Percentiles rank a stretch among this genome's conserved stretches.
Conservation (phyloP, 2,329 filamentous ascomycete species). For the Pseudogymnoascus sp. region DNA sequence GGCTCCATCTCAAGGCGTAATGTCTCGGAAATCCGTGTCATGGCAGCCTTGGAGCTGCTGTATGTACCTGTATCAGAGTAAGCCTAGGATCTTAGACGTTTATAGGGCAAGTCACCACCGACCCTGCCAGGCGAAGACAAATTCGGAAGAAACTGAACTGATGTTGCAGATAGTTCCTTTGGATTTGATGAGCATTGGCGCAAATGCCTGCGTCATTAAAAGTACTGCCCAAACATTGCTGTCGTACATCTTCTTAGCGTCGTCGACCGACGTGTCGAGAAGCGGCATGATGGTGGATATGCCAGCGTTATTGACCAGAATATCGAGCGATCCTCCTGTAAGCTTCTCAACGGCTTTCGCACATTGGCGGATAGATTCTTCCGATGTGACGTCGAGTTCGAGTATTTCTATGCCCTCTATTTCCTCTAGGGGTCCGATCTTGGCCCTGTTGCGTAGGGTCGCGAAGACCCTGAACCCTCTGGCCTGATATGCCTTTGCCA, state of each 20-base stretch:
- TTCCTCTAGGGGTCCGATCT: slow-evolving; percentile 23
- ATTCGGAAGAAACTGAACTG: slow-evolving; percentile 10
- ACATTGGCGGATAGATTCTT: slow-evolving; percentile 11
- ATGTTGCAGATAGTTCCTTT: slow-evolving; percentile 36
- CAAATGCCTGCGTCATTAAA: slow-evolving; percentile 18
- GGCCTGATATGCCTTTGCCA: slow-evolving; percentile 32
- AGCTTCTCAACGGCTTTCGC: slow-evolving; percentile 21
- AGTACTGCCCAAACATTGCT: slow-evolving; percentile 20
- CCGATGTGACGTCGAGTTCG: slow-evolving; percentile 31
- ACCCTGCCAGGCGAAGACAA: slow-evolving; percentile 11
- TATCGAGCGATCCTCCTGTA: slow-evolving; percentile 28
- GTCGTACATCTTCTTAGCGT: slow-evolving; percentile 27
- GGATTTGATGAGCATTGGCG: slow-evolving; percentile 28
- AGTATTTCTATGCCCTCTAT: slow-evolving; percentile 26
- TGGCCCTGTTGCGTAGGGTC: slow-evolving; percentile 30
- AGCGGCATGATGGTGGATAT: slow-evolving; percentile 27
- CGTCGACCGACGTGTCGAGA: slow-evolving; percentile 24
- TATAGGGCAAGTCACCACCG: not conserved
- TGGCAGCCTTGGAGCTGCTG: slow-evolving; percentile 18
- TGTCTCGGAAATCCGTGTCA: slow-evolving; percentile 17
- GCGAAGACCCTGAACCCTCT: slow-evolving; percentile 34
- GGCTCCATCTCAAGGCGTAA: slow-evolving; percentile 17
- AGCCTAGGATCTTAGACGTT: not conserved
- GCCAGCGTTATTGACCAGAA: slow-evolving; percentile 38
- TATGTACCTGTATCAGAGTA: slow-evolving; percentile 12